Conservation (phyloP, 805 yeast species). For the Saccharomycopsis oosterbeekiorum region DNA sequence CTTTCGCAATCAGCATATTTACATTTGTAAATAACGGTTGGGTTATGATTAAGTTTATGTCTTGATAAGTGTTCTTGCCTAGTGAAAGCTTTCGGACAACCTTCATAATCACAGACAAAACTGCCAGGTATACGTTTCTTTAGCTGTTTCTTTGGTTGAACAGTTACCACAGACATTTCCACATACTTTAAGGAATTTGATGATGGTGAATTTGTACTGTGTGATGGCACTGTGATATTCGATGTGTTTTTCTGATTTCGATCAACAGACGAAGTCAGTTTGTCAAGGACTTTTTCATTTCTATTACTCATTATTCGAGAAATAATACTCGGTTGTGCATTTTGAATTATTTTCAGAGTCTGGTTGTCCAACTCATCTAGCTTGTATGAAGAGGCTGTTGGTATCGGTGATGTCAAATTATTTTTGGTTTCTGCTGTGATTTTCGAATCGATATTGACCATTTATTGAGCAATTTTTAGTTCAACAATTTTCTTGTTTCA, state of each 20-base stretch:
- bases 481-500: not conserved
- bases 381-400: not conserved
- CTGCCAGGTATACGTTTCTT: slow-evolving; percentile 21
- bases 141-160: slow-evolving; percentile 1
- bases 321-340: not conserved
- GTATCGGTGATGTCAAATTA: not conserved
- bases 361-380: not conserved
- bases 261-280: too few species aligned
- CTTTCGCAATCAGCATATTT: slow-evolving; percentile 40
- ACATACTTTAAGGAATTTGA: not conserved
- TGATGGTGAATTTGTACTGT: too few species aligned
- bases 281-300: not conserved
- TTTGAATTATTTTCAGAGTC: not conserved
- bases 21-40: slow-evolving; percentile 46
- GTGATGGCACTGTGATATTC: too few species aligned
- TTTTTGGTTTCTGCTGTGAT: not conserved
- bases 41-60: slow-evolving; percentile 53
- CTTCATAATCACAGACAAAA: slow-evolving; percentile 34
- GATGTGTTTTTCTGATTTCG: too few species aligned
- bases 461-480: not conserved
- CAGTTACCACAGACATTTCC: not conserved
- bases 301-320: not conserved
- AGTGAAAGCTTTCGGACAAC: slow-evolving; percentile 47
- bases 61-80: slow-evolving; percentile 57
- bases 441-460: not conserved